These are phyloP conservation scores for Hymenoscyphus repandus DNA, from an alignment of 2,329 filamentous ascomycete species.

Conservation along the genomic window DNA sequence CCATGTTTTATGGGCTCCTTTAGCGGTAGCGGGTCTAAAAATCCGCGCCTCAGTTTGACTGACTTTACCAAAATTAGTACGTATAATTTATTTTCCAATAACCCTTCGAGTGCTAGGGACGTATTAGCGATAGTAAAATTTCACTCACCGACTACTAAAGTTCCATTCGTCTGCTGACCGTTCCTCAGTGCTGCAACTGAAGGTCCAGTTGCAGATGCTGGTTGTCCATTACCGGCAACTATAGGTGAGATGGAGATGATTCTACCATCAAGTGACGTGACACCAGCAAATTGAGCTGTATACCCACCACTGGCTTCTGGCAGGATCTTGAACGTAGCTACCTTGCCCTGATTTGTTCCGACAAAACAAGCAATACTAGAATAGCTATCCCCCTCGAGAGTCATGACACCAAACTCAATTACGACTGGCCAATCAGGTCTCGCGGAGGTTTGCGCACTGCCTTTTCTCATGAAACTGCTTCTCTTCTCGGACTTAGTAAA, in stretches of 20 bases:
- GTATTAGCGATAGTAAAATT: neutral
- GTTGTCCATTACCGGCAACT: conserved; percentile 68
- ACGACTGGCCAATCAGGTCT: conserved; percentile 69
- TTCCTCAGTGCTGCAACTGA: conserved; percentile 72
- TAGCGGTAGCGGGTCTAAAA: conserved; percentile 77
- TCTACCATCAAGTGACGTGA: conserved; percentile 58
- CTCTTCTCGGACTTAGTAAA: conserved; percentile 74
- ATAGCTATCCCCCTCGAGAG: conserved; percentile 87
- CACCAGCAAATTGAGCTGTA: conserved; percentile 64
- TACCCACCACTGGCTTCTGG: conserved; percentile 68
- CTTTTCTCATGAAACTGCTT: conserved; percentile 61
- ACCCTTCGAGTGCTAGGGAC: neutral
- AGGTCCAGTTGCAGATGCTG: conserved; percentile 68
- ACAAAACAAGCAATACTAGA: conserved; percentile 92
- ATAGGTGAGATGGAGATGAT: conserved; percentile 78
- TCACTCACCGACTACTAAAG: conserved; percentile 65
- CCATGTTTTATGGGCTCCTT: conserved; percentile 89
- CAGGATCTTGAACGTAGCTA: conserved; percentile 86
- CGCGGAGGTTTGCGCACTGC: conserved; percentile 41
- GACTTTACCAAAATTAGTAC: conserved; percentile 34
- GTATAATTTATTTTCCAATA: neutral
- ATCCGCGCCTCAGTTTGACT: conserved; percentile 71
- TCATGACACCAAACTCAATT: conserved; percentile 91
- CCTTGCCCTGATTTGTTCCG: conserved; percentile 77
- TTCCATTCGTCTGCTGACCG: conserved; percentile 72